Base-by-base conservation (phyloP, 257 asterid species). In the Anisodus tanguticus region DNA sequence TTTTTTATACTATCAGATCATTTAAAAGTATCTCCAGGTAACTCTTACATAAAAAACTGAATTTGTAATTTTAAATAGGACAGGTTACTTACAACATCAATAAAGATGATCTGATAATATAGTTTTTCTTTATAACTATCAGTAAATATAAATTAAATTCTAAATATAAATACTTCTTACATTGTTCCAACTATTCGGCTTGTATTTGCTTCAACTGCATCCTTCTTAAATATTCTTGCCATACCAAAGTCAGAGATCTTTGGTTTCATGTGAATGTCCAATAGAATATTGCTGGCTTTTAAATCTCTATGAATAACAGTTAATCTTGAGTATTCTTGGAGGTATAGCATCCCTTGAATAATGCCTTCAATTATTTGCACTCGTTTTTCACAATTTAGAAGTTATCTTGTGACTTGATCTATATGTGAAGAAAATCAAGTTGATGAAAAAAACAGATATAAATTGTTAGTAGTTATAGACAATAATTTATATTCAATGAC, bases 251-350 rank as follows among this genome's bases (percentile, higher is more conserved):
- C 76, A 68, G 76, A 68, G 8, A 37, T 68, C 3, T 68, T 68
- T 68, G 51, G 76, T 39, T 68, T 37, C 76, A 67, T 67, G 13
- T 67, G 76, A 2, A 13, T 2, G 19, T 67, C 76, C 51, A 67
- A 67, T 37, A 67, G 12, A 67, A 67, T 67, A 67, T 67, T 67
- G 22, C 76, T 67, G 9, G 76, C 76, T 67, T 67, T 67, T 35
- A 67, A 35, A 15, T 67, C 76, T 1, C 76, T 67, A 67, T 67
- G 76, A 7, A 67, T 37, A 67, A 67, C 6, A 12, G 51, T 67
- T 67, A 67, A 67, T 67, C 76, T 67, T 67, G 76, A 37, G 16
- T 67, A 67, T 15, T 67, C 76, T 67, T 67, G 76, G 51, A 67
- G 76, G 22, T 67, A 67, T 37, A 67, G 37, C 37, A 67, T 2